These are phyloP conservation scores for Halophytophthora polymorphica DNA, from an alignment of 352 stramenopile species.

Conservation along the genomic window DNA sequence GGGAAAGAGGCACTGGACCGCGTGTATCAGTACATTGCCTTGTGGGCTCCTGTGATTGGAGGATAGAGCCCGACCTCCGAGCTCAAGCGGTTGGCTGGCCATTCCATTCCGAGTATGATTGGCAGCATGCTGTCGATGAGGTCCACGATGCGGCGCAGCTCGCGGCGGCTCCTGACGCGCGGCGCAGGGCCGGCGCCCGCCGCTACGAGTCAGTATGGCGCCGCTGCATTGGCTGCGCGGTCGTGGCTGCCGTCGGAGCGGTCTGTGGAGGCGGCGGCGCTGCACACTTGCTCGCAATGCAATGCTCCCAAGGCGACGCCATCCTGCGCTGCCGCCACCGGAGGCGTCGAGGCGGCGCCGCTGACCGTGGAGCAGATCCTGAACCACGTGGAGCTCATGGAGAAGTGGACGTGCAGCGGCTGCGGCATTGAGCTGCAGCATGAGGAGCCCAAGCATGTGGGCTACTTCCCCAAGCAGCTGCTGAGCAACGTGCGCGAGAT, in stretches of 20 bases:
- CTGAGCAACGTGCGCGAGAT: slow-evolving; percentile 61
- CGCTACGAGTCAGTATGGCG: slow-evolving; percentile 5
- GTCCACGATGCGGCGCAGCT: slow-evolving; percentile 13
- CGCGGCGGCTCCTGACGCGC: slow-evolving; percentile 2
- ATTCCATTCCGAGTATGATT: slow-evolving; percentile 19
- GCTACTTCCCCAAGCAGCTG: slow-evolving; percentile 66
- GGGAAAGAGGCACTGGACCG: too few relatives aligned
- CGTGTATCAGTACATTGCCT: too few relatives aligned
- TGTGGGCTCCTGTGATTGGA: too few relatives aligned
- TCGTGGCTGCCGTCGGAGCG: background rate
- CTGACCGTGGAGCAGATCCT: slow-evolving; percentile 59
- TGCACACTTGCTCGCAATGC: slow-evolving; percentile 12
- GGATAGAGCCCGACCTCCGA: too few relatives aligned
- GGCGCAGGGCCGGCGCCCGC: background rate
- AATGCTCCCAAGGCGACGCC: slow-evolving; percentile 9
- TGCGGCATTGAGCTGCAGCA: slow-evolving; percentile 82
- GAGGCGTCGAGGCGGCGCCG: background rate
- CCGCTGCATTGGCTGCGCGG: slow-evolving; percentile 10
- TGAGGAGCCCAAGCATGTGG: slow-evolving; percentile 52
- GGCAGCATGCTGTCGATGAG: slow-evolving; percentile 23
- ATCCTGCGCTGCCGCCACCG: background rate
- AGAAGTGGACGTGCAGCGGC: slow-evolving; percentile 78
- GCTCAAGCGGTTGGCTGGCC: too few relatives aligned
- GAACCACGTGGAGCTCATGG: slow-evolving; percentile 79
- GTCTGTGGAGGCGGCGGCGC: slow-evolving; percentile 4